Percentiles rank a stretch among this genome's conserved stretches.
Conservation (phyloP, 306 rosid genomes). For the Amphicarpaea edgeworthii region DNA sequence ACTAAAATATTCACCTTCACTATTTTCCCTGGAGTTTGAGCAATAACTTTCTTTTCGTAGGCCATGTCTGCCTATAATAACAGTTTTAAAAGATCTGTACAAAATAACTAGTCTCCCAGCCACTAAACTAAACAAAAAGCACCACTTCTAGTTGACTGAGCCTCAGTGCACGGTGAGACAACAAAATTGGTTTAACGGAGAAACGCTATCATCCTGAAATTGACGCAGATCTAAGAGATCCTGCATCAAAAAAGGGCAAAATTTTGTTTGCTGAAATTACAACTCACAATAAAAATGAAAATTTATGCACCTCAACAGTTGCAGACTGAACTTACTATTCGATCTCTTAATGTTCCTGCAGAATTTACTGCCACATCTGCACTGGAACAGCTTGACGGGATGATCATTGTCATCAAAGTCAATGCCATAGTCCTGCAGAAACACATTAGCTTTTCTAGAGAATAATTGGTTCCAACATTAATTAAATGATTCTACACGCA, state of each 20-base stretch:
- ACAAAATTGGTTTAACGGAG: constrained; percentile 13
- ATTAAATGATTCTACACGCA: constrained; percentile 23
- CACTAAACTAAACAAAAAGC: neutral
- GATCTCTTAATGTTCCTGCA: constrained; percentile 83
- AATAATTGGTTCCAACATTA: constrained; percentile 12
- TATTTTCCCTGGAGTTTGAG: too few relatives aligned
- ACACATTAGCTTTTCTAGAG: constrained; percentile 31
- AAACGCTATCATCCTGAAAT: constrained; percentile 15
- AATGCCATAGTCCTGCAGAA: constrained; percentile 88
- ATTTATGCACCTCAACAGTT: neutral
- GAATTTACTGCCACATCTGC: constrained; percentile 92
- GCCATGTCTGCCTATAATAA: constrained; percentile 25
- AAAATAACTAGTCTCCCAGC: constrained; percentile 23
- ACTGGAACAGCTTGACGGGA: constrained; percentile 65
- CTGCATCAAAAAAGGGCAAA: constrained; percentile 40
- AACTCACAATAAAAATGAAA: neutral
- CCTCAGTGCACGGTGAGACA: constrained; percentile 6
- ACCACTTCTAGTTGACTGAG: constrained; percentile 1
- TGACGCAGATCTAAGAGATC: constrained; percentile 45
- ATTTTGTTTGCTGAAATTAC: constrained; percentile 2
- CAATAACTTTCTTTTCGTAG: constrained; percentile 10
- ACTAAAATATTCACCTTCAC: neutral
- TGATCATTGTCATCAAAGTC: constrained; percentile 82
- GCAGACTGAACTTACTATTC: constrained; percentile 60
- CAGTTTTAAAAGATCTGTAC: constrained; percentile 43